Conservation (phyloP, 2,329 filamentous ascomycete genomes). For the Fusarium beomiforme region DNA sequence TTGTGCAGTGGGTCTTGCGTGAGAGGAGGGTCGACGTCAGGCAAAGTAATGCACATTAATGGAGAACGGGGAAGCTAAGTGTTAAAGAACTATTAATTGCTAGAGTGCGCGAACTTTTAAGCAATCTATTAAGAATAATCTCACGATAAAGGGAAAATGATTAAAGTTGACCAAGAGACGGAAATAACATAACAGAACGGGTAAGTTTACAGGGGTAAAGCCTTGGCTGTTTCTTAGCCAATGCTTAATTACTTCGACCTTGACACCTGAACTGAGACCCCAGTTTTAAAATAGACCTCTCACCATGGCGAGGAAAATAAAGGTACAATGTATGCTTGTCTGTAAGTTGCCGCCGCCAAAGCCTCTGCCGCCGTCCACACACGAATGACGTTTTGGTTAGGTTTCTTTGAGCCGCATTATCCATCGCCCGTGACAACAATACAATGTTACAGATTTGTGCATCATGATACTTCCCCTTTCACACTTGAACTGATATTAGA, state of each 20-base stretch:
- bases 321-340: neutral
- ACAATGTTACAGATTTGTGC: neutral
- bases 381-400: neutral
- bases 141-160: neutral
- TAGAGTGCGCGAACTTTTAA: neutral
- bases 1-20: slow-evolving; percentile 9
- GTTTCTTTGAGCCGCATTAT: slow-evolving; percentile 2
- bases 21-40: neutral
- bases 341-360: neutral
- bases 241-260: slow-evolving; percentile 15
- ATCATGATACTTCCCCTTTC: neutral
- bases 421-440: neutral
- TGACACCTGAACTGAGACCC: slow-evolving; percentile 8
- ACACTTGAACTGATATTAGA: neutral
- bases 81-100: neutral
- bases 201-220: neutral
- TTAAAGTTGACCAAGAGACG: neutral
- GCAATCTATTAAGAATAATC: no score
- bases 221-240: slow-evolving; percentile 25
- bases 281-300: slow-evolving; percentile 18
- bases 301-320: neutral
- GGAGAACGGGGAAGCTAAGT: neutral
- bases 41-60: neutral
- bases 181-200: neutral
- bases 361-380: neutral